phyloP scores from a whole-genome alignment of 306 rosid species.

The Trichosanthes truncata region DNA sequence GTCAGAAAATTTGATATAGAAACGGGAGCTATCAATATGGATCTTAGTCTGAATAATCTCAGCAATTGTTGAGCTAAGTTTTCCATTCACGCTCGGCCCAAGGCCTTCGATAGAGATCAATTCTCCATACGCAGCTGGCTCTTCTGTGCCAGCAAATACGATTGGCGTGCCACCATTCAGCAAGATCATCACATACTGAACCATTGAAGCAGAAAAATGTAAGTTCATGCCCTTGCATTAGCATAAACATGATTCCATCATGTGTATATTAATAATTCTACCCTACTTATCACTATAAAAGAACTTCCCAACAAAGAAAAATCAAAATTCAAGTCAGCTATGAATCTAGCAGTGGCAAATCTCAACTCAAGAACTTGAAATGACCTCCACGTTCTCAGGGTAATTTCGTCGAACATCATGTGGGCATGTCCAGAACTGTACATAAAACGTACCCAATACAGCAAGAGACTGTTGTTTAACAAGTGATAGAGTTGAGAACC shows the following conservation, averaged over 20 bases:
- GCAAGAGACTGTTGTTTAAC: not conserved
- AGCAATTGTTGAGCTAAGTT: constrained; percentile 81
- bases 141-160: constrained; percentile 81
- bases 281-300: not conserved
- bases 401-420: constrained; percentile 42
- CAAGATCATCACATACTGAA: constrained; percentile 91
- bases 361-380: not conserved
- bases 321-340: not conserved
- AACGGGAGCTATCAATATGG: constrained; percentile 70
- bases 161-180: constrained; percentile 76
- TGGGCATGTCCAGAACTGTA: constrained; percentile 15
- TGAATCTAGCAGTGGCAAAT: not conserved
- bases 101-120: constrained; percentile 85
- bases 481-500: not conserved
- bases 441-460: not conserved
- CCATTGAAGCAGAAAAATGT: constrained; percentile 6
- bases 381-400: constrained; percentile 4
- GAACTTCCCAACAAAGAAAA: not conserved
- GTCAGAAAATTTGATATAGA: constrained; percentile 83
- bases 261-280: not conserved
- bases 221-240: not conserved
- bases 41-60: constrained; percentile 84
- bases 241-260: not conserved
- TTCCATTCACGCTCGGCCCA: constrained; percentile 68
- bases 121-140: constrained; percentile 90